These are phyloP conservation scores for Lentinula edodes DNA, from an alignment of 768 basidiomycete genomes.

Conservation along the genomic window DNA sequence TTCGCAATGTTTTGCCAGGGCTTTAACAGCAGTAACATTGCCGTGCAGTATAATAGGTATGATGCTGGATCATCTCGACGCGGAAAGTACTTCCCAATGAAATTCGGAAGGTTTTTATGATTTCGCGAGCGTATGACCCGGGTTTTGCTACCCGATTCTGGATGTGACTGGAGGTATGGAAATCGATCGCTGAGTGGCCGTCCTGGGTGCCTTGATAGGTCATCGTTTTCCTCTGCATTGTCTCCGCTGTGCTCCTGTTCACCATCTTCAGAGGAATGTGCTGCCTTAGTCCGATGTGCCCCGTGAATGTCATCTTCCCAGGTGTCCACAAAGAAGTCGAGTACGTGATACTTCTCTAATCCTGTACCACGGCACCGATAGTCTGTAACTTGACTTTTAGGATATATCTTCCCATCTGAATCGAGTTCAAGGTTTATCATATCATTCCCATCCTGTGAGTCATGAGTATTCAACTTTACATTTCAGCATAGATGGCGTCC, in stretches of 20 bases:
- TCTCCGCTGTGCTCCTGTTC: too few relatives aligned
- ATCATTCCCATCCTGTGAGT: too few relatives aligned
- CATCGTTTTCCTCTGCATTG: too few relatives aligned
- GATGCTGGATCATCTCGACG: conserved; percentile 15
- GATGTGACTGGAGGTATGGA: conserved; percentile 6
- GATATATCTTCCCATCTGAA: conserved; percentile 6
- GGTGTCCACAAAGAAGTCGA: conserved; percentile 24
- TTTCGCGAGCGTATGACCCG: conserved; percentile 12
- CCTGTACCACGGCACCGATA: conserved; percentile 19
- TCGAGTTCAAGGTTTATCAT: background rate
- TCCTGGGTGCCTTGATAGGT: conserved; percentile 3
- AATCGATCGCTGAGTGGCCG: conserved; percentile 10
- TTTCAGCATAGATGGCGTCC: too few relatives aligned
- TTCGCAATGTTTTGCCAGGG: conserved; percentile 26
- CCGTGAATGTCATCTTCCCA: conserved; percentile 16
- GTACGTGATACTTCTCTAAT: conserved; percentile 15
- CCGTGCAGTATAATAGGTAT: conserved; percentile 26
- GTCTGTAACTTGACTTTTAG: conserved; percentile 20
- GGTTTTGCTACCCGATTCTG: background rate
- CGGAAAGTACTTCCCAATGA: conserved; percentile 33
- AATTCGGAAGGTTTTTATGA: conserved; percentile 28
- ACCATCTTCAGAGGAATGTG: too few relatives aligned
- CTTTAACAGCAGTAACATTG: conserved; percentile 28
- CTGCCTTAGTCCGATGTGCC: background rate
- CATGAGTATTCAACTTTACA: too few relatives aligned